phyloP scores from a whole-genome alignment of 257 asterid species.

The Rhazya stricta region DNA sequence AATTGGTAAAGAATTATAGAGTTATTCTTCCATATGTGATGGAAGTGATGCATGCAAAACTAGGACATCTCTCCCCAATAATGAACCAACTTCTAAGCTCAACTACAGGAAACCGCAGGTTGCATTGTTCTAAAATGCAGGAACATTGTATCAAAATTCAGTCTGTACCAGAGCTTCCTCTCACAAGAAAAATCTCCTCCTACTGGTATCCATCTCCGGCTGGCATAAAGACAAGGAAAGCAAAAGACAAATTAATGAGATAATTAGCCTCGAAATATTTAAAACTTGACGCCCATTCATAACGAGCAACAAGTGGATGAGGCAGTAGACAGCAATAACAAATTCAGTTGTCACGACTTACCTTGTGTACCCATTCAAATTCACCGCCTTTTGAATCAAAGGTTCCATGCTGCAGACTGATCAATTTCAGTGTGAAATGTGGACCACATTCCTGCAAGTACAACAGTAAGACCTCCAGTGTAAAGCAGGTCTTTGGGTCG shows the following conservation, averaged over 20 bases:
- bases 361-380: slow-evolving; percentile 98
- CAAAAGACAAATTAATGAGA: slow-evolving; percentile 6
- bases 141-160: background rate
- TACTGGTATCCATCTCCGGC: slow-evolving; percentile 96
- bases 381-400: slow-evolving; percentile 88
- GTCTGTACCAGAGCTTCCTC: background rate
- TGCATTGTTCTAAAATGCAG: background rate
- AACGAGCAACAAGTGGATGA: background rate
- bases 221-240: slow-evolving; percentile 23
- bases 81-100: background rate
- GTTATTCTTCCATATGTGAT: too few species aligned
- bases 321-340: background rate
- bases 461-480: background rate
- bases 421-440: slow-evolving; percentile 75
- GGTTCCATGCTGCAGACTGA: slow-evolving; percentile 88
- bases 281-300: background rate
- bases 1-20: too few species aligned
- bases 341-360: slow-evolving; percentile 16
- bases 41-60: too few species aligned
- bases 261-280: background rate
- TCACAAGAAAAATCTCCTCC: slow-evolving; percentile 82
- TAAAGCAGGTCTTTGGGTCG: background rate
- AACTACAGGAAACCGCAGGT: background rate
- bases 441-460: slow-evolving; percentile 88
- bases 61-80: too few species aligned